Conservation (phyloP, 108 stramenopile genomes). For the Pseudonitzschia pungens region DNA sequence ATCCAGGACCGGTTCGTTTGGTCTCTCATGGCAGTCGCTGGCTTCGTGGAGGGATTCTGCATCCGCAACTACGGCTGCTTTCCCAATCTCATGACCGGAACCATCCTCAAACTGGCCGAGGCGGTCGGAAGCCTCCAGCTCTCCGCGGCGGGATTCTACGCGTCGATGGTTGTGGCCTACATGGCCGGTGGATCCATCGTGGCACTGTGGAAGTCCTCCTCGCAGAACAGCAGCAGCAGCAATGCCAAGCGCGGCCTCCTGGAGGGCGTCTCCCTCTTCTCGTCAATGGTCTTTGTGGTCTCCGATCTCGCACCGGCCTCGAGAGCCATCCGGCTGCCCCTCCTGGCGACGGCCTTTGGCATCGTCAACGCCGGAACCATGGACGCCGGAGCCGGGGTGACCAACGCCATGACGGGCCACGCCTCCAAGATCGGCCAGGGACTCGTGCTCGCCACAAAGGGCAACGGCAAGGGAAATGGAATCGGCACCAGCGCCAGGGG, state of each 20-base stretch:
- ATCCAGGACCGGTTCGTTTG: background rate
- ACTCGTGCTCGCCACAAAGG: no score
- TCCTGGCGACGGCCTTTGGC: constrained; percentile 31
- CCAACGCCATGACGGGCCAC: constrained; percentile 42
- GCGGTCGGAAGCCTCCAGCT: constrained; percentile 6
- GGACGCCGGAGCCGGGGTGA: constrained; percentile 22
- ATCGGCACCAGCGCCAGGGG: background rate
- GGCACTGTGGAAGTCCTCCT: background rate
- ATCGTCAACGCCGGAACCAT: constrained; percentile 23
- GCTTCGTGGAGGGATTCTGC: constrained; percentile 34
- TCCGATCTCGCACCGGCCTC: background rate
- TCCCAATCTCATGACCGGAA: constrained; percentile 49
- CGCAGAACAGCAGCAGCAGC: background rate
- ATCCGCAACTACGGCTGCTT: constrained; percentile 19
- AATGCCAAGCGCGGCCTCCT: background rate
- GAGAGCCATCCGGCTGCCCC: constrained; percentile 1
- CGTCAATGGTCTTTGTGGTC: background rate
- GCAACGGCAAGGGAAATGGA: no score
- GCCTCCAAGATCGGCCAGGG: constrained; percentile 30
- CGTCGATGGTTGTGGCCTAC: constrained; percentile 13
- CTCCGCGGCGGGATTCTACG: background rate
- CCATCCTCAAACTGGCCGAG: constrained; percentile 21
- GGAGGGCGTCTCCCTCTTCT: background rate
- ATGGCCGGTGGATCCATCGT: constrained; percentile 15
- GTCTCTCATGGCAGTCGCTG: constrained; percentile 19